phyloP scores from a whole-genome alignment of 73 alveolate species.

The Effrenium voratum region DNA sequence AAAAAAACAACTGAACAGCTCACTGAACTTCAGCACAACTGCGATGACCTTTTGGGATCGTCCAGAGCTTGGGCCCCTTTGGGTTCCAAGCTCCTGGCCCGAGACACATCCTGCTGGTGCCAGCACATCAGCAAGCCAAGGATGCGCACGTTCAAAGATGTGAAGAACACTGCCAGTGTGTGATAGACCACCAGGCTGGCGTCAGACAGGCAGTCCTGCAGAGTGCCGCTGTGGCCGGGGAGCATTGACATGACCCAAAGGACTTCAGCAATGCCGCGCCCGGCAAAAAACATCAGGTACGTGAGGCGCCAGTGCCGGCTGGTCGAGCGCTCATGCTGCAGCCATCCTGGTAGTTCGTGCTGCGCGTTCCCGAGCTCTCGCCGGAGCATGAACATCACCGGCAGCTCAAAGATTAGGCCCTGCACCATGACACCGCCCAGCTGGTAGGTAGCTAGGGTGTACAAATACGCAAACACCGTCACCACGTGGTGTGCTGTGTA shows the following conservation, averaged over 20 bases:
- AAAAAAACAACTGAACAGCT: too few species aligned
- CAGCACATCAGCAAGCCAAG: slow-evolving; percentile 54
- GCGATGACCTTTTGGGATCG: too few species aligned
- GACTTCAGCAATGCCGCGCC: slow-evolving; percentile 33
- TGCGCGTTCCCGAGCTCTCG: background rate
- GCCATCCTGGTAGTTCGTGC: background rate
- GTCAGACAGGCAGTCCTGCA: background rate
- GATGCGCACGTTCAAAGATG: slow-evolving; percentile 40
- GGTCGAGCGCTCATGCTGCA: background rate
- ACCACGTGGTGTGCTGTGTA: slow-evolving; percentile 48
- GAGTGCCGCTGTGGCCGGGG: background rate
- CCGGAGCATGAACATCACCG: slow-evolving; percentile 45
- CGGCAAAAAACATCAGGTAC: slow-evolving; percentile 9
- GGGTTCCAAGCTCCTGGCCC: background rate
- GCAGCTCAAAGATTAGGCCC: slow-evolving; percentile 55
- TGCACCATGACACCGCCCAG: slow-evolving; percentile 63
- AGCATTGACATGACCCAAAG: slow-evolving; percentile 34
- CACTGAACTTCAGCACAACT: too few species aligned
- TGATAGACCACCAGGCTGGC: slow-evolving; percentile 18
- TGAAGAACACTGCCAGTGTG: slow-evolving; percentile 37
- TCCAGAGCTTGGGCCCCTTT: background rate
- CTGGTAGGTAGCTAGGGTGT: background rate
- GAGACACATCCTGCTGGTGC: slow-evolving; percentile 46
- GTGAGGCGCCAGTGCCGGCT: background rate
- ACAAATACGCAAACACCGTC: slow-evolving; percentile 33